Evolutionary conservation across 768 basidiomycete genomes (phyloP), one percentile per base, ranked within the genome.

Genomic region (Agaricus bisporus): DNA sequence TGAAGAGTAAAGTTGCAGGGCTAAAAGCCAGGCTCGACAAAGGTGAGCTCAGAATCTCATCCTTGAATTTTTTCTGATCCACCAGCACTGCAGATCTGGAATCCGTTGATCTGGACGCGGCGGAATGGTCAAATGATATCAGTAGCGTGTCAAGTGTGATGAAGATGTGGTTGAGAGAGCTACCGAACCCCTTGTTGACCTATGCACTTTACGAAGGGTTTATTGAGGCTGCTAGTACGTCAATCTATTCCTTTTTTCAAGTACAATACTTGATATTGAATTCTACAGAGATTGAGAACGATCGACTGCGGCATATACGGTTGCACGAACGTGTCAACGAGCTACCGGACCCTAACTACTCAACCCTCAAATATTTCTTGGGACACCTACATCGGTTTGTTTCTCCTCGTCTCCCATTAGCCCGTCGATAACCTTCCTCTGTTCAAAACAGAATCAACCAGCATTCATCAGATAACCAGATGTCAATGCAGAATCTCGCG

Each of bases 291-390:
- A 89, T 89, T 58, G 97, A 98, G 51, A 97, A 95, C 63, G 95
- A 97, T 60, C 83, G 95, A 48, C 73, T 98, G 59, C 82, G 95
- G 55, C 95, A 98, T 63, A 98, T 99, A 58, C 83, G 95, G 47
- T 72, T 98, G 49, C 97, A 99, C 63, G 97, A 98, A 65, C 85
- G 94, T 43, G 94, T 99, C 43, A 99, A 99, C 63, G 95, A 98
- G 59, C 78, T 99, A 49, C 95, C 97, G 11, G 97, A 99, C 70
- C 82, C 97, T n/a, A 98, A 98, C 68, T 99, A 99, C 63, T 91
- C 97, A 1, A 95, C 95, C 1, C 76, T 98, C 48, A 98, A 98
- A 66, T 97, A 80, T 68, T 88, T 98, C 68, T 77, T 99, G 76
- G 93, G 91, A 11, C 97, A 99, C 71, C 73, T 99, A 57, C 79